phyloP scores from a whole-genome alignment of 75 land plant species.

The Pseudotsuga menziesii region DNA sequence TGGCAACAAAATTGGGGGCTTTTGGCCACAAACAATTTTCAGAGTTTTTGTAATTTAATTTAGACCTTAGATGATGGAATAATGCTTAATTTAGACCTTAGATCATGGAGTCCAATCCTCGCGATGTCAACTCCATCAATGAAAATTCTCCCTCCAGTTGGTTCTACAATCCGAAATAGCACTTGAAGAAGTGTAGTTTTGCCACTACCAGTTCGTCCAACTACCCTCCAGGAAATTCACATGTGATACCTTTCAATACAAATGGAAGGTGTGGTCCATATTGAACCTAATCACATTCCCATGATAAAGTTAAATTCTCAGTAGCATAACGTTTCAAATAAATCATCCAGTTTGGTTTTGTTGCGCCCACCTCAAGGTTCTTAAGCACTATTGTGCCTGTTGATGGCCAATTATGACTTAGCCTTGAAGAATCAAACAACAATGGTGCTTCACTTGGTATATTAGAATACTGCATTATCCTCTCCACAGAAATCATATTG shows the following conservation, averaged over 20 bases:
- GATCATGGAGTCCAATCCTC: slow-evolving; percentile 40
- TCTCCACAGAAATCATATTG: slow-evolving; percentile 29
- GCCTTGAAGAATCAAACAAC: slow-evolving; percentile 10
- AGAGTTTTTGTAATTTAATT: too few species aligned
- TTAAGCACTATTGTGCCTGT: slow-evolving; percentile 13
- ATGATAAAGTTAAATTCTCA: neutral
- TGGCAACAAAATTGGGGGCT: too few species aligned
- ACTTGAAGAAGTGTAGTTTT: slow-evolving; percentile 52
- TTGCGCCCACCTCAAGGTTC: slow-evolving; percentile 15
- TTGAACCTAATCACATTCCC: slow-evolving; percentile 31
- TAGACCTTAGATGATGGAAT: too few species aligned
- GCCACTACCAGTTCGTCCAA: slow-evolving; percentile 59
- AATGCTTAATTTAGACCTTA: slow-evolving; percentile 42
- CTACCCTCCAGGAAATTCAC: slow-evolving; percentile 48
- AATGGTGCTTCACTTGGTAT: slow-evolving; percentile 28
- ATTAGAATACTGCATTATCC: slow-evolving; percentile 25
- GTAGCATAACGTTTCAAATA: neutral
- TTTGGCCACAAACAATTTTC: too few species aligned
- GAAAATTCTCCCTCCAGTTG: slow-evolving; percentile 37
- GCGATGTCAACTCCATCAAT: slow-evolving; percentile 52
- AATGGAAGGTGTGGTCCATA: slow-evolving; percentile 39
- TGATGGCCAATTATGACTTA: slow-evolving; percentile 20
- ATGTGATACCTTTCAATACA: slow-evolving; percentile 44
- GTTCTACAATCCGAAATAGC: slow-evolving; percentile 51
- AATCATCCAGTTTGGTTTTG: neutral